These are phyloP conservation scores for Epichloe sp. DNA, from an alignment of 2,329 filamentous ascomycete species.

Conservation along the genomic window DNA sequence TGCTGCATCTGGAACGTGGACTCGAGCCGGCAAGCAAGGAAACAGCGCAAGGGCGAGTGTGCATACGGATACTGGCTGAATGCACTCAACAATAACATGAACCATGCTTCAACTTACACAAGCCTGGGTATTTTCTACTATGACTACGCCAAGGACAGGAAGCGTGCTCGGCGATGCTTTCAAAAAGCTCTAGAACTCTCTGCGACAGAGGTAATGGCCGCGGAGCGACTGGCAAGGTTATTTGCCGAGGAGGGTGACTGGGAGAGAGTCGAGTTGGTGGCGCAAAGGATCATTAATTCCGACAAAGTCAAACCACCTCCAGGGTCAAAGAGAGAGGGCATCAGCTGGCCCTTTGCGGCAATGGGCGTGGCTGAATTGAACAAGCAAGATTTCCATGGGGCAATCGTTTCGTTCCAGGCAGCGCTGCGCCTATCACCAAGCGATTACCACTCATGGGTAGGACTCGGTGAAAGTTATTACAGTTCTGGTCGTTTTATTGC, in stretches of 20 bases:
- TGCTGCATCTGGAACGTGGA: constrained; percentile 80
- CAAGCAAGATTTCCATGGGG: constrained; percentile 78
- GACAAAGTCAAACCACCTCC: constrained; percentile 82
- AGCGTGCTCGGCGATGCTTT: constrained; percentile 80
- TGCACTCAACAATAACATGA: constrained; percentile 75
- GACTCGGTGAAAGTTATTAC: constrained; percentile 93
- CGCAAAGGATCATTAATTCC: constrained; percentile 85
- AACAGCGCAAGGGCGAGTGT: constrained; percentile 53
- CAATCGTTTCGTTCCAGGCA: constrained; percentile 83
- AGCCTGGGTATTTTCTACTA: constrained; percentile 82
- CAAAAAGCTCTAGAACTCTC: constrained; percentile 94
- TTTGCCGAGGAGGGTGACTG: constrained; percentile 90
- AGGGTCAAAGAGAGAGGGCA: constrained; percentile 81
- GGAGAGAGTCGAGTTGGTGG: constrained; percentile 90
- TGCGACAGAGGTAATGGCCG: constrained; percentile 70
- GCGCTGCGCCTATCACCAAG: constrained; percentile 71
- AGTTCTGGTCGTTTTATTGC: constrained; percentile 87
- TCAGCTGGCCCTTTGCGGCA: constrained; percentile 93
- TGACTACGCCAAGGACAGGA: constrained; percentile 80
- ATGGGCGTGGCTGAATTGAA: constrained; percentile 90
- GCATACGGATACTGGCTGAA: constrained; percentile 75
- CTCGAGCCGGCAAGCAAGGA: constrained; percentile 58
- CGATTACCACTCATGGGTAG: constrained; percentile 93
- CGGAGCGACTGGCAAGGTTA: constrained; percentile 69
- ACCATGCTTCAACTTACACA: constrained; percentile 82